phyloP scores from a whole-genome alignment of 495 filamentous ascomycete genomes.

The Glarea lozoyensis region DNA sequence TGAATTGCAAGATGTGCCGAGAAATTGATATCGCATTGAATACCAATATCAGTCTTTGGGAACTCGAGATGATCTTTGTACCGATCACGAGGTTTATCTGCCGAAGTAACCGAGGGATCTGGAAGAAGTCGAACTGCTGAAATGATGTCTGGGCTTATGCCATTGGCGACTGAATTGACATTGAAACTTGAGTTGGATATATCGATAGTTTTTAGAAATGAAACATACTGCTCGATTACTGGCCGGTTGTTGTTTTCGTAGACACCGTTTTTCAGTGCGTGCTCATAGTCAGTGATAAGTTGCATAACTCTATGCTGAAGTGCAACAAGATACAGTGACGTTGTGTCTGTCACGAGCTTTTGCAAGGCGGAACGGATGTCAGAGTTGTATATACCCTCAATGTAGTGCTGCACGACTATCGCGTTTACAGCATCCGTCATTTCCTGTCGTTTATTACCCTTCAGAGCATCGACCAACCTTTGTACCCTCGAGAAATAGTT shows the following conservation, averaged over 20 bases:
- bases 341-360: slow-evolving; percentile 22
- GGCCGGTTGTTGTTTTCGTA: slow-evolving; percentile 25
- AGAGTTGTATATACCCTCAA: slow-evolving; percentile 32
- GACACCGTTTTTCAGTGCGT: slow-evolving; percentile 30
- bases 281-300: slow-evolving; percentile 37
- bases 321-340: slow-evolving; percentile 18
- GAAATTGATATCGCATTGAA: slow-evolving; percentile 82
- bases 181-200: not conserved
- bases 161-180: not conserved
- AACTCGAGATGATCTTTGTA: slow-evolving; percentile 56
- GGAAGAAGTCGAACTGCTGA: slow-evolving; percentile 18
- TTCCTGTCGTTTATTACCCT: slow-evolving; percentile 7
- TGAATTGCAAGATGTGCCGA: slow-evolving; percentile 67
- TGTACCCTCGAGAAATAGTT: slow-evolving; percentile 33
- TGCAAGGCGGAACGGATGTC: slow-evolving; percentile 28
- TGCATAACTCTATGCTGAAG: slow-evolving; percentile 34
- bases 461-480: slow-evolving; percentile 28
- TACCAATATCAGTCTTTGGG: slow-evolving; percentile 57
- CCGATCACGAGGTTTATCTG: slow-evolving; percentile 27
- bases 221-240: slow-evolving; percentile 32
- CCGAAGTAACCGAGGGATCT: slow-evolving; percentile 19
- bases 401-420: slow-evolving; percentile 29
- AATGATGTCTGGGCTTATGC: slow-evolving; percentile 2
- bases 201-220: slow-evolving; percentile 21
- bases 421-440: slow-evolving; percentile 13